phyloP scores from a whole-genome alignment of 495 filamentous ascomycete species.

The Rusavskia elegans region DNA sequence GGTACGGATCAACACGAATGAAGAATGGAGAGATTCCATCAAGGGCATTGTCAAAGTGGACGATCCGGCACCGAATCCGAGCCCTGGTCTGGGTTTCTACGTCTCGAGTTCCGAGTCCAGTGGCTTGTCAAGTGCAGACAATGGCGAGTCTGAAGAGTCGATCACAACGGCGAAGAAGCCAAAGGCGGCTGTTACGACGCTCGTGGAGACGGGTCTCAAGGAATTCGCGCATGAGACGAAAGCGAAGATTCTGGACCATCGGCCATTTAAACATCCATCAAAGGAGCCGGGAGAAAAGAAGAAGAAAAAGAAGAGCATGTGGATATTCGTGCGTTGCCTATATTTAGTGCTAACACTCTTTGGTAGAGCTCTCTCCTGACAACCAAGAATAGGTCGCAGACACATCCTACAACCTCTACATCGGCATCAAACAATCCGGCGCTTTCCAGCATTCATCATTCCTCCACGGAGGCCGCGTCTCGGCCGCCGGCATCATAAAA shows the following conservation, averaged over 20 bases:
- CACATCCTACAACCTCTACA: conserved; percentile 71
- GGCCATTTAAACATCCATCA: neutral
- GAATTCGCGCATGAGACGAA: conserved; percentile 41
- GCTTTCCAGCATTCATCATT: conserved; percentile 87
- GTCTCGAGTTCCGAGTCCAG: conserved; percentile 1
- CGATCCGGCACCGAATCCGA: conserved; percentile 35
- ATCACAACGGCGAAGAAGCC: neutral
- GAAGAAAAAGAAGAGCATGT: conserved; percentile 63
- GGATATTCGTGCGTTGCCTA: conserved; percentile 55
- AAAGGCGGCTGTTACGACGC: conserved; percentile 27
- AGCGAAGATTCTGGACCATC: conserved; percentile 19
- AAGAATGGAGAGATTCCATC: conserved; percentile 62
- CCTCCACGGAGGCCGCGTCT: conserved; percentile 63
- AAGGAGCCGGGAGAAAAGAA: neutral
- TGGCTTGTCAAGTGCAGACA: neutral
- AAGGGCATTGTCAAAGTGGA: conserved; percentile 56
- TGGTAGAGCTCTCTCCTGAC: neutral
- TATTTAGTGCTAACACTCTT: neutral
- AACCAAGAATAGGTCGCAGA: conserved; percentile 41
- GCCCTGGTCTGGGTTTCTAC: neutral
- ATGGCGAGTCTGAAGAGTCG: neutral
- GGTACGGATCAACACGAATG: conserved; percentile 54
- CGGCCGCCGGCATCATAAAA: conserved; percentile 72
- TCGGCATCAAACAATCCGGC: conserved; percentile 79
- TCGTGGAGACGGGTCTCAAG: neutral